phyloP scores from a whole-genome alignment of 75 land plant species.

The Cupressus sempervirens region DNA sequence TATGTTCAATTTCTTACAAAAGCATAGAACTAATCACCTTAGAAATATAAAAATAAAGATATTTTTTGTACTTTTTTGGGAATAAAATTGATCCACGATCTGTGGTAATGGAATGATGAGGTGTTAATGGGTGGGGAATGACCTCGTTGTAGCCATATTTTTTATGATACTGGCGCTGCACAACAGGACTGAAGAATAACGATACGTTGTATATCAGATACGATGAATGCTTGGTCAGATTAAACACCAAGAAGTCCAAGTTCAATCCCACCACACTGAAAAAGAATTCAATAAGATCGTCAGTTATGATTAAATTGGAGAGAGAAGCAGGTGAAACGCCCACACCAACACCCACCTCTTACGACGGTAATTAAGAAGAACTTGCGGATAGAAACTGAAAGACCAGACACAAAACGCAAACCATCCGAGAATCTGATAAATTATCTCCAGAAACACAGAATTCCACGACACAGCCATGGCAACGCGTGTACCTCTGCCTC shows the following conservation, averaged over 20 bases:
- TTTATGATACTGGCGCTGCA: constrained; percentile 76
- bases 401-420: constrained; percentile 84
- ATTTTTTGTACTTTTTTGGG: too few relatives aligned
- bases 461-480: constrained; percentile 58
- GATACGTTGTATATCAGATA: constrained; percentile 87
- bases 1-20: too few relatives aligned
- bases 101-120: too few relatives aligned
- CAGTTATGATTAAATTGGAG: not conserved
- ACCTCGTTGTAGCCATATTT: constrained; percentile 85
- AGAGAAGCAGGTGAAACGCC: not conserved
- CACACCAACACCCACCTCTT: constrained; percentile 68
- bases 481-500: not conserved
- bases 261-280: constrained; percentile 89
- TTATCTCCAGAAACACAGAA: constrained; percentile 42
- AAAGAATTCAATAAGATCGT: not conserved
- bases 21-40: too few relatives aligned
- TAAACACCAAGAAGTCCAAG: constrained; percentile 88
- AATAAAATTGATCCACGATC: too few relatives aligned
- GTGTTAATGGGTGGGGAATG: not conserved
- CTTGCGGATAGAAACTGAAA: constrained; percentile 95
- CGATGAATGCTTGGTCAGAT: constrained; percentile 90
- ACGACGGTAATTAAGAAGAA: constrained; percentile 72
- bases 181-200: constrained; percentile 76
- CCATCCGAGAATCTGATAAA: constrained; percentile 82
- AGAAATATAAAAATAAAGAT: too few relatives aligned